A percentile compares a stretch with the other conserved stretches of the same genome.
These are phyloP conservation scores for Diaporthe sp. DNA, from an alignment of 2,329 filamentous ascomycete genomes.

Conservation along the genomic window DNA sequence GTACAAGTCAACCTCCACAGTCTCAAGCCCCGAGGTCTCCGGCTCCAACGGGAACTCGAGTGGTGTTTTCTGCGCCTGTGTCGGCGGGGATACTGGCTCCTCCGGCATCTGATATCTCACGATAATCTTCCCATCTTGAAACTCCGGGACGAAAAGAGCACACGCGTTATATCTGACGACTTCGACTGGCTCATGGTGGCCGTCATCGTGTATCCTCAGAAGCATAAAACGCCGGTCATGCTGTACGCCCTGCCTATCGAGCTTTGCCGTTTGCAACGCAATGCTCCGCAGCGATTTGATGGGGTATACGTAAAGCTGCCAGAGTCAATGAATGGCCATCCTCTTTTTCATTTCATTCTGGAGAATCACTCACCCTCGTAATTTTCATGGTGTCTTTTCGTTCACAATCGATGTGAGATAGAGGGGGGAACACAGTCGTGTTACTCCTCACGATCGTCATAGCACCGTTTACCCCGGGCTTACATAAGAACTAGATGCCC, in stretches of 20 bases:
- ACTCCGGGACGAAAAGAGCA: conserved; percentile 72
- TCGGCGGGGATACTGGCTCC: conserved; percentile 53
- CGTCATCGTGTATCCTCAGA: conserved; percentile 61
- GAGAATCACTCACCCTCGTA: conserved; percentile 28
- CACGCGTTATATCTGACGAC: conserved; percentile 69
- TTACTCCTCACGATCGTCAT: conserved; percentile 20
- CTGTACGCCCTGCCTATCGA: conserved; percentile 72
- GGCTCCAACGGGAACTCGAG: conserved; percentile 72
- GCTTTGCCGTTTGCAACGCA: conserved; percentile 61
- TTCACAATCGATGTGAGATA: background rate
- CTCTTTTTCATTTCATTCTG: no score
- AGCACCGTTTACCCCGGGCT: background rate
- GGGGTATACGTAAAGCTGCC: conserved; percentile 77
- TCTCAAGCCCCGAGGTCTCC: conserved; percentile 56
- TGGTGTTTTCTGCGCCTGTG: conserved; percentile 51
- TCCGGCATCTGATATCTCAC: conserved; percentile 58
- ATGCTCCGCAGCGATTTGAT: conserved; percentile 79
- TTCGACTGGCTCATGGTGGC: conserved; percentile 68
- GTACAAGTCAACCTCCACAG: conserved; percentile 69
- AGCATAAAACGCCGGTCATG: conserved; percentile 81
- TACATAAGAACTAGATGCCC: background rate
- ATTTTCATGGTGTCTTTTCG: conserved; percentile 28
- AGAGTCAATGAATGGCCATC: background rate
- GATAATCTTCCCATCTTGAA: conserved; percentile 55
- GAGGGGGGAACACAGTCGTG: background rate